Evolutionary conservation across 768 basidiomycete species (phyloP), one percentile per base, ranked within the genome.

Genomic region (Coprinopsis strossmayeri): DNA sequence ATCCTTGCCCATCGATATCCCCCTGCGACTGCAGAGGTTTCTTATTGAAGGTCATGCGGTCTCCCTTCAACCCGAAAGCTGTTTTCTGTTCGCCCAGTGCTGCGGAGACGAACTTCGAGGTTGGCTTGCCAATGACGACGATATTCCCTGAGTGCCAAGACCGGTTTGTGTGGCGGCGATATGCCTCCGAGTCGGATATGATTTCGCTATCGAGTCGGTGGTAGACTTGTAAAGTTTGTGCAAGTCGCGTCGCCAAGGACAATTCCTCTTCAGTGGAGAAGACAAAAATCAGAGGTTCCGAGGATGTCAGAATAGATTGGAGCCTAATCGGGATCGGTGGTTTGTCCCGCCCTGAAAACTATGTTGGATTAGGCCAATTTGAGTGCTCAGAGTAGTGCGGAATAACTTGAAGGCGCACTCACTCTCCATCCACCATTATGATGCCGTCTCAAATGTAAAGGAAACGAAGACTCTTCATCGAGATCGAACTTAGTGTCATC

Each of bases 171-270:
- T 61, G 53, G 49, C 42, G 52, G 30, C 30, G 37, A 21, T 53
- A 52, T 9, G 69, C 73, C 53, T 74, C 72, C 2, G 60, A 48
- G 53, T 73, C 74, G 27, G 60, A 53, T 43, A 81, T 55, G 37
- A 94, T 79, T 41, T 79, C 74, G 0, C 78, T 61, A 52, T 91
- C 89, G 18, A 93, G 61, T 50, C 77, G 73, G 58, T 89, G 84
- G 63, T 84, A 90, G 0, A 78, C 57, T 26, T 78, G 65, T 15
- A 92, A 66, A 52, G 80, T 76, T 58, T 90, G 79, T 2, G 84
- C 80, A 20, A 93, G 65, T 11, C 91, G 73, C 10, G 74, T 60
- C 2, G 87, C 90, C 2, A 81, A 62, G 0, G 77, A 78, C 7
- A 77, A 57, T 59, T 57, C 3, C 51, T 20, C 13, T 53, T 56